Evolutionary conservation across 192 early-diverging fungal species (phyloP).

Genomic region (Podila epigama): DNA sequence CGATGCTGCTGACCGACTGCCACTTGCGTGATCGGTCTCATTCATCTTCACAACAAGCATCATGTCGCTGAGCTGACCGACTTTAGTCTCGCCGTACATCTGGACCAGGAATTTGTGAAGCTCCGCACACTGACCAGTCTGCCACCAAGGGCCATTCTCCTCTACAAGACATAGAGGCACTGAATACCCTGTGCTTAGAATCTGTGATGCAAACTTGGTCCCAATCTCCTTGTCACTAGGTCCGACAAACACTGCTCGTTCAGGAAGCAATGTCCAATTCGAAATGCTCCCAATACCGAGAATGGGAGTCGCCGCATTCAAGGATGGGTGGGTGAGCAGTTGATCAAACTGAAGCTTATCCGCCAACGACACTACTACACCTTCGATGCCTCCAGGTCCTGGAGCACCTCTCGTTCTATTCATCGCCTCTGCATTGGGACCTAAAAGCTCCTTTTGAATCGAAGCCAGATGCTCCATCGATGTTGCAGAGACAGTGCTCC

Average conservation of each 20-base stretch:
- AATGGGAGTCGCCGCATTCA: slow-evolving; percentile 2
- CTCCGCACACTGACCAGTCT: slow-evolving; percentile 11
- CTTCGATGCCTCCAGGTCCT: slow-evolving; percentile 14
- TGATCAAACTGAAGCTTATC: slow-evolving; percentile 15
- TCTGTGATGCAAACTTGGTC: slow-evolving; percentile 9
- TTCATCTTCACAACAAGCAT: slow-evolving; percentile 18
- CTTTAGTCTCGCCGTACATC: slow-evolving; percentile 18
- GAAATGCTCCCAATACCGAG: slow-evolving; percentile 17
- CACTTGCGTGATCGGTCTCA: slow-evolving; percentile 4
- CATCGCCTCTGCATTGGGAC: not conserved
- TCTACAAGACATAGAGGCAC: slow-evolving; percentile 36
- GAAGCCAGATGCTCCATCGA: slow-evolving; percentile 8
- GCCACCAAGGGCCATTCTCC: slow-evolving; percentile 44
- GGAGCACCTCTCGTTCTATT: not conserved
- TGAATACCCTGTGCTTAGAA: slow-evolving; percentile 18
- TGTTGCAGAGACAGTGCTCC: slow-evolving; percentile 30
- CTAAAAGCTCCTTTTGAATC: not conserved
- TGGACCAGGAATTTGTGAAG: slow-evolving; percentile 9
- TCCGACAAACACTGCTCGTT: slow-evolving; percentile 15
- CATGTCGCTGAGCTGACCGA: slow-evolving; percentile 22
- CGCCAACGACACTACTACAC: slow-evolving; percentile 26
- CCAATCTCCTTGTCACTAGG: slow-evolving; percentile 22
- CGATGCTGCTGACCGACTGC: not conserved
- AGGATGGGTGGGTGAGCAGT: slow-evolving; percentile 9
- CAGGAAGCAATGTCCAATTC: slow-evolving; percentile 16